Evolutionary conservation across 805 yeast species (phyloP), one percentile per base, ranked within the genome.

Genomic region (Wickerhamomyces chambardii): DNA sequence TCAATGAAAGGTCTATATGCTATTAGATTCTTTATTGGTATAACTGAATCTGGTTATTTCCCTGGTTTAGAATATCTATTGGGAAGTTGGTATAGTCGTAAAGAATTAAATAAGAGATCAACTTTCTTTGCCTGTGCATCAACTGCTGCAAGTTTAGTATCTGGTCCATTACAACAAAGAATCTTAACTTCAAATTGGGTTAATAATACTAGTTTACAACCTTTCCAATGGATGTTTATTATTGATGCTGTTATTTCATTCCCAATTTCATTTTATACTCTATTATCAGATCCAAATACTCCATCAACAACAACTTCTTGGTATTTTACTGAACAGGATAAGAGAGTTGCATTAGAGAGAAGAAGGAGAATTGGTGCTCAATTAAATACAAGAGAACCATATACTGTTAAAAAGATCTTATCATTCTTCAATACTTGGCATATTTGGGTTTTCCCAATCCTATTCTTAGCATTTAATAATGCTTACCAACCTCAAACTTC

Each of bases 401-500:
- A 64, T 41, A 59, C 70, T 4, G 49, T 56, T 57, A 31, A 36
- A 11, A 62, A 59, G 35, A 53, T 66, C 37, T 63, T 59, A 36
- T 30, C 55, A 1, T 61, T 58, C 39, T 64, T 65, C 48, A 53
- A 42, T 34, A 62, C 71, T 2, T 67, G 73, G 73, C 72, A 67
- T 47, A 50, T 65, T 19, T 63, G 45, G 27, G 65, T 65, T 18
- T 66, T 66, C 44, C 71, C 71, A 17, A 8, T 17, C n/a, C 17
- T 29, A 17, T 29, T 15, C 10, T 15, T 17, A 4, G 4, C 15
- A 4, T 29, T 29, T 12, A 6, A 21, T 11, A 9, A 16, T 6
- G 31, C 22, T 9, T 11, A 29, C 17, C 8, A 16, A 16, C 21
- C 22, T 8, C 6, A 29, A 8, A 16, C 31, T 16, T 29, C 31